phyloP scores from a whole-genome alignment of 495 filamentous ascomycete genomes.

The Extremus antarcticus region DNA sequence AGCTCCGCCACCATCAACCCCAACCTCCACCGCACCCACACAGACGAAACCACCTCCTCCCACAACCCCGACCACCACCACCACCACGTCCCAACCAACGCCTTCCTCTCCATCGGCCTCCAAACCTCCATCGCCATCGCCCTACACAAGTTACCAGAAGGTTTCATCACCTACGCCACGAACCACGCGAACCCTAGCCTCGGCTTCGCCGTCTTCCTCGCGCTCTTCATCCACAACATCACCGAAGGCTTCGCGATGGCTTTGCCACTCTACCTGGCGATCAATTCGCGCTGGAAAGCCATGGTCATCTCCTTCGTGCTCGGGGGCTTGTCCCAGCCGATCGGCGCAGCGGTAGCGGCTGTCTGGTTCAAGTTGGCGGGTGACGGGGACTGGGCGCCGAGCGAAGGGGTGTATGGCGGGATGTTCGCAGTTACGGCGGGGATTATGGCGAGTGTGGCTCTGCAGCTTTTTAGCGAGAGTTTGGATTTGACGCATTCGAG shows the following conservation, averaged over 20 bases:
- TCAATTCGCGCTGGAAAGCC: constrained; percentile 61
- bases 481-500: constrained; percentile 69
- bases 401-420: constrained; percentile 65
- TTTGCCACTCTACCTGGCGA: constrained; percentile 78
- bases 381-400: constrained; percentile 28
- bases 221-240: constrained; percentile 95
- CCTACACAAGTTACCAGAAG: constrained; percentile 92
- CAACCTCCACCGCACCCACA: background rate
- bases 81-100: constrained; percentile 93
- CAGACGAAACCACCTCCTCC: constrained; percentile 1
- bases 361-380: constrained; percentile 59
- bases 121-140: constrained; percentile 92
- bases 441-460: constrained; percentile 85
- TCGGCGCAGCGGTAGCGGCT: constrained; percentile 74
- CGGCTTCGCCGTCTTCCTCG: constrained; percentile 84
- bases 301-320: constrained; percentile 76
- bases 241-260: constrained; percentile 93
- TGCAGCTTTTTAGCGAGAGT: constrained; percentile 83
- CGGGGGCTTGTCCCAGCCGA: constrained; percentile 76
- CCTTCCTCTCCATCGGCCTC: constrained; percentile 81
- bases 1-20: constrained; percentile 2
- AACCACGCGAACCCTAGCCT: constrained; percentile 87
- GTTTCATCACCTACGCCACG: constrained; percentile 96
- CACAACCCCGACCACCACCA: constrained; percentile 49
- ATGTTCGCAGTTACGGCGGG: constrained; percentile 87